Evolutionary conservation across 768 basidiomycete genomes (phyloP).

Genomic region (Sporobolomyces phaffii): DNA sequence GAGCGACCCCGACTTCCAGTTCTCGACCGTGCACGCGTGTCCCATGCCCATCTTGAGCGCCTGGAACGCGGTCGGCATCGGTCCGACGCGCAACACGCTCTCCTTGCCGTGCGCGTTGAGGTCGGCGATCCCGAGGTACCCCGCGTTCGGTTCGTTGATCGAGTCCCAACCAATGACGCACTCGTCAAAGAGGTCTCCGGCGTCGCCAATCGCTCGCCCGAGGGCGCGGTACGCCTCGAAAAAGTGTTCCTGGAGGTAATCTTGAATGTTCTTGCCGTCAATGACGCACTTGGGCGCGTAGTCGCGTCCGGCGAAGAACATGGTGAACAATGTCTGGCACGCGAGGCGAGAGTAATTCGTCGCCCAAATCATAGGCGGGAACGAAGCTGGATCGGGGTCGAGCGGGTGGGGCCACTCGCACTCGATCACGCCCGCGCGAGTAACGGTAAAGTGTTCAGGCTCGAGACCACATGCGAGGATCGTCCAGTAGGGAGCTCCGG

Average conservation of each 20-base stretch:
- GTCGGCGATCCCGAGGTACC: constrained; percentile 66
- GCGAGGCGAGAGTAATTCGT: constrained; percentile 89
- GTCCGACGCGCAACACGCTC: constrained; percentile 78
- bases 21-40: constrained; percentile 67
- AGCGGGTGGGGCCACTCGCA: constrained; percentile 71
- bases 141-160: constrained; percentile 89
- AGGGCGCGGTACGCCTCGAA: constrained; percentile 38
- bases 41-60: constrained; percentile 84
- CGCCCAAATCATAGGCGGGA: constrained; percentile 94
- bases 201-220: constrained; percentile 49
- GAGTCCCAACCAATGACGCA: constrained; percentile 96
- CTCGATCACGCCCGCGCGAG: constrained; percentile 78
- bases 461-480: constrained; percentile 83
- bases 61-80: constrained; percentile 77
- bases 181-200: constrained; percentile 69
- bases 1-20: constrained; percentile 70
- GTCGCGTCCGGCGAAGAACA: constrained; percentile 84
- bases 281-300: constrained; percentile 88
- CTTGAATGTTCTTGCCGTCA: constrained; percentile 82
- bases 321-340: constrained; percentile 81
- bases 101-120: constrained; percentile 59
- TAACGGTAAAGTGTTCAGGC: constrained; percentile 74
- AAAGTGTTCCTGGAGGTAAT: constrained; percentile 45
- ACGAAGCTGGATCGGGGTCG: constrained; percentile 60
- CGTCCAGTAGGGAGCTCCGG: constrained; percentile 92